These are phyloP conservation scores for Colletotrichum sp. DNA, from an alignment of 2,329 filamentous ascomycete species.

Conservation along the genomic window DNA sequence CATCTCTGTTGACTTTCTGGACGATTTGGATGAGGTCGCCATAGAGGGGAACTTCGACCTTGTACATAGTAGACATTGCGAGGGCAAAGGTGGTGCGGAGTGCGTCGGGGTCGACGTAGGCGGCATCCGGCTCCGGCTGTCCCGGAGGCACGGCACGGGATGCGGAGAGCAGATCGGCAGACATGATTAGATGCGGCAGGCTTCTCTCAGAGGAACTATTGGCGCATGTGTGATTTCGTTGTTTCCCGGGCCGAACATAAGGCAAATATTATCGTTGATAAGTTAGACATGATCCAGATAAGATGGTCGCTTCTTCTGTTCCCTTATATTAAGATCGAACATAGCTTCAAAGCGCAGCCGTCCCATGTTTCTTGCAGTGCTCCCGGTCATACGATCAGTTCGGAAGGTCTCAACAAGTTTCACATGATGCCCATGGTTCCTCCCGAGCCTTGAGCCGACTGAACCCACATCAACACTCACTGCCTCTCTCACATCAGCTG, in stretches of 20 bases:
- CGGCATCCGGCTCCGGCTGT: background rate
- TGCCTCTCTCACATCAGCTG: background rate
- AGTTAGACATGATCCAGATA: accelerated
- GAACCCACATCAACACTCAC: background rate
- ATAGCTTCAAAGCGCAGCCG: background rate
- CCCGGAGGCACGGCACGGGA: background rate
- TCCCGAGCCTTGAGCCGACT: background rate
- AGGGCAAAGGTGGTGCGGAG: constrained; percentile 32
- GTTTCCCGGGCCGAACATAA: background rate
- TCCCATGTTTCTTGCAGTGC: background rate
- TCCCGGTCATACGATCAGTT: background rate
- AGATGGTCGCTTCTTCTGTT: background rate
- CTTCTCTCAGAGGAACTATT: background rate
- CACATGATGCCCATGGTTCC: background rate
- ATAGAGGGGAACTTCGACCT: constrained; percentile 38
- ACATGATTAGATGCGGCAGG: background rate
- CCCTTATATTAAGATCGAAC: background rate
- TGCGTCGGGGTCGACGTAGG: constrained; percentile 19
- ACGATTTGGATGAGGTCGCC: constrained; percentile 36
- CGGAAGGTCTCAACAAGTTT: background rate
- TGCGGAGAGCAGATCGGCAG: background rate
- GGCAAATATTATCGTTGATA: background rate
- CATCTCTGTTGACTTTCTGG: constrained; percentile 26
- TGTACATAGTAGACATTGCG: constrained; percentile 40
- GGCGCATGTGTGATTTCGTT: background rate